phyloP scores from a whole-genome alignment of 2,329 filamentous ascomycete species.

The Cladosporium sphaerospermum region DNA sequence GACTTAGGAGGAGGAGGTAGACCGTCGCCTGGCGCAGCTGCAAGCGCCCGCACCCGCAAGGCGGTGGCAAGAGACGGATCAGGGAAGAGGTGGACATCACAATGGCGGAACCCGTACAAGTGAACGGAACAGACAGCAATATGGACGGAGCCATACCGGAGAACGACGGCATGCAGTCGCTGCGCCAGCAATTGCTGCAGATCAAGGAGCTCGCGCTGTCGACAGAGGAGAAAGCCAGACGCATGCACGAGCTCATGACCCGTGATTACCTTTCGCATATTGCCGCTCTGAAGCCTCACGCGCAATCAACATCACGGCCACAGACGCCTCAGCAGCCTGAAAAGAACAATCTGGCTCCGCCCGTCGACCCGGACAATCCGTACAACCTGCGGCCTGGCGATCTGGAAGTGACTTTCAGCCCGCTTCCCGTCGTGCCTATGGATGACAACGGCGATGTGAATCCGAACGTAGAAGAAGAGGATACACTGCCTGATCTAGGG shows the following conservation, averaged over 20 bases:
- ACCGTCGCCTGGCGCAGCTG: too few relatives aligned
- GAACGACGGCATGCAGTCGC: conserved; percentile 45
- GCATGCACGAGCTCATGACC: conserved; percentile 46
- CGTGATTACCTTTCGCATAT: conserved; percentile 36
- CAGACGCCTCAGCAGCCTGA: background rate
- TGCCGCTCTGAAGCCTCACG: background rate
- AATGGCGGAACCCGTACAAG: too few relatives aligned
- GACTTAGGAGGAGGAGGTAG: too few relatives aligned
- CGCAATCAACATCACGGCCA: background rate
- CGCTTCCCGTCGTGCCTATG: conserved; percentile 20
- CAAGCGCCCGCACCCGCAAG: background rate
- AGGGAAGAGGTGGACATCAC: background rate
- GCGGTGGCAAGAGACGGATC: background rate
- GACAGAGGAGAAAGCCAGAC: conserved; percentile 44
- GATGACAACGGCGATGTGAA: conserved; percentile 34
- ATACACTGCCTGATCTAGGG: conserved; percentile 53
- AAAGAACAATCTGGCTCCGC: conserved; percentile 1
- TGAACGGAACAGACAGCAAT: background rate
- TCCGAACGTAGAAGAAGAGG: conserved; percentile 27
- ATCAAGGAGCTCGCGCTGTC: conserved; percentile 39
- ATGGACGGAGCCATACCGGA: conserved; percentile 34
- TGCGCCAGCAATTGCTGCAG: conserved; percentile 43
- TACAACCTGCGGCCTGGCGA: conserved; percentile 31
- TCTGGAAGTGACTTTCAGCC: conserved; percentile 29
- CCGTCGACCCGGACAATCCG: conserved; percentile 30